A percentile compares a stretch with the other conserved stretches of the same genome.
Evolutionary conservation across 2,329 filamentous ascomycete species (phyloP).

Genomic region (Fusarium devonianum): DNA sequence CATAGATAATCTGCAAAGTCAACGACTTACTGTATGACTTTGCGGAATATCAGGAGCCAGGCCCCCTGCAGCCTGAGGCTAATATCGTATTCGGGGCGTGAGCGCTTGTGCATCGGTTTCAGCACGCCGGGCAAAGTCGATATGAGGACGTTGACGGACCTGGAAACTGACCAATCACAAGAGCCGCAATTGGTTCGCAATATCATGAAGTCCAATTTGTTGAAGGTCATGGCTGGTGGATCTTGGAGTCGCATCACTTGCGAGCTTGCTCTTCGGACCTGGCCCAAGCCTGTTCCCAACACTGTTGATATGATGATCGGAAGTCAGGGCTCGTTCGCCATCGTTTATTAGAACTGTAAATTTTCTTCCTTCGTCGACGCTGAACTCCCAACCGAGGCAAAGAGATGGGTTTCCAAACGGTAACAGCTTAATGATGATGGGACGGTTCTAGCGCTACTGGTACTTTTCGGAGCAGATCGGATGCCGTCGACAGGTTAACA

Average conservation of each 20-base stretch:
- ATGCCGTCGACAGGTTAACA: slow-evolving; percentile 4
- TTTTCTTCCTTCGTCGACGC: slow-evolving; percentile 16
- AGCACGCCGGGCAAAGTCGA: slow-evolving; percentile 16
- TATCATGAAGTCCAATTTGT: slow-evolving; percentile 24
- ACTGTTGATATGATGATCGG: too few relatives aligned
- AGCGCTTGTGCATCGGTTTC: slow-evolving; percentile 16
- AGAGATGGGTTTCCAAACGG: slow-evolving; percentile 22
- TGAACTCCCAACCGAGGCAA: too few relatives aligned
- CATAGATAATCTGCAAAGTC: too few relatives aligned
- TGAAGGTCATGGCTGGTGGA: slow-evolving; percentile 21
- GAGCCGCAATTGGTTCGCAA: slow-evolving; percentile 25
- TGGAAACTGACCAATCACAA: slow-evolving; percentile 37
- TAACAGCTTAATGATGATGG: slow-evolving; percentile 35
- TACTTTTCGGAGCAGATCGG: slow-evolving; percentile 34
- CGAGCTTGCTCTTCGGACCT: too few relatives aligned
- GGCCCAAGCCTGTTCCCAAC: too few relatives aligned
- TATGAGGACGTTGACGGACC: too few relatives aligned
- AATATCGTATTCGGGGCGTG: slow-evolving; percentile 26
- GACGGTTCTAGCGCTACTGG: slow-evolving; percentile 13
- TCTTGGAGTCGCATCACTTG: too few relatives aligned
- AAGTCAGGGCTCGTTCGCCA: too few relatives aligned
- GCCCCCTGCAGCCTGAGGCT: too few relatives aligned
- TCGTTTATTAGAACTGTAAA: slow-evolving; percentile 19
- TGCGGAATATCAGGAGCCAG: too few relatives aligned
- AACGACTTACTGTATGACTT: too few relatives aligned